phyloP scores from a whole-genome alignment of 805 yeast species.

The Maudiozyma pseudohumilis region DNA sequence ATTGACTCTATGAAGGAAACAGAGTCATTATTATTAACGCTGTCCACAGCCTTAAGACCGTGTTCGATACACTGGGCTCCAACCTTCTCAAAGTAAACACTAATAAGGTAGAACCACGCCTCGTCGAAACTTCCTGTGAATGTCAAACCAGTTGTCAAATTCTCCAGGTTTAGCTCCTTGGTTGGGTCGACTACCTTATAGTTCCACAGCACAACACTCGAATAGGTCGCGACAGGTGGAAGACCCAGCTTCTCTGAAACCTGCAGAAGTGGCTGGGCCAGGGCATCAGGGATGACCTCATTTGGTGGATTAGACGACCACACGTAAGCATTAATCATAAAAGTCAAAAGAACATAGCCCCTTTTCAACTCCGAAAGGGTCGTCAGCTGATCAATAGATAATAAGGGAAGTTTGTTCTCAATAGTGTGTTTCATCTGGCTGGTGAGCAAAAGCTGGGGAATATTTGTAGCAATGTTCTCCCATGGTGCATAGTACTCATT shows the following conservation, averaged over 20 bases:
- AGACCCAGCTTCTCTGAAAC: conserved; percentile 52
- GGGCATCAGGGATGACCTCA: conserved; percentile 52
- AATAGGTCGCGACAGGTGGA: conserved; percentile 84
- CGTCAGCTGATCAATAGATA: conserved; percentile 34
- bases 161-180: conserved; percentile 45
- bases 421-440: conserved; percentile 50
- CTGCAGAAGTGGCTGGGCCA: conserved; percentile 61
- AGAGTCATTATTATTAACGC: conserved; percentile 40
- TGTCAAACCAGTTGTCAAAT: conserved; percentile 69
- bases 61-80: conserved; percentile 63
- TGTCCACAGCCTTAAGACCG: conserved; percentile 58
- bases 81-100: conserved; percentile 73
- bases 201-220: conserved; percentile 85
- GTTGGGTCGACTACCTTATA: conserved; percentile 45
- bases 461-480: conserved; percentile 57
- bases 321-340: conserved; percentile 78
- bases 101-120: conserved; percentile 85
- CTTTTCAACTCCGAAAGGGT: conserved; percentile 52
- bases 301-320: conserved; percentile 68
- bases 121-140: conserved; percentile 89
- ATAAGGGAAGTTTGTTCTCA: conserved; percentile 47
- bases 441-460: conserved; percentile 60
- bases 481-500: conserved; percentile 60
- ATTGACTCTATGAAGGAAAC: conserved; percentile 36
- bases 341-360: conserved; percentile 72